phyloP scores from a whole-genome alignment of 495 filamentous ascomycete species.

The Trichoderma virens region DNA sequence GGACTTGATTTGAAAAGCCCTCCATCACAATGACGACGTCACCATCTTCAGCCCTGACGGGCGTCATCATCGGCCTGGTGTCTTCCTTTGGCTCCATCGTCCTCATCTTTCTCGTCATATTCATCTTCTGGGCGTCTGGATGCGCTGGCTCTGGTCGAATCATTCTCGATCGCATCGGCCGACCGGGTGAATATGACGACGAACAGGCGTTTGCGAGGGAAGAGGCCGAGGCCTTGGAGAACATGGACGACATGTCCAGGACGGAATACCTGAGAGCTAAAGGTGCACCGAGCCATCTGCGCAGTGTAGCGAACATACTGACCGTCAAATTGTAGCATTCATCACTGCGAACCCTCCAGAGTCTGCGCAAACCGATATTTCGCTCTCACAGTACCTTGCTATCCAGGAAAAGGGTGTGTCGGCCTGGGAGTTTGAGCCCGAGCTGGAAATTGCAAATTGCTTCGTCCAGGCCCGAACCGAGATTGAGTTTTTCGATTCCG shows the following conservation, averaged over 20 bases:
- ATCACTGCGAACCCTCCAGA: constrained; percentile 92
- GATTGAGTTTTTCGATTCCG: constrained; percentile 96
- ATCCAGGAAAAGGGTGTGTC: constrained; percentile 99
- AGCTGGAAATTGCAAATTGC: constrained; percentile 96
- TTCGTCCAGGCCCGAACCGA: constrained; percentile 95
- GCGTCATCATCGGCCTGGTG: constrained; percentile 88
- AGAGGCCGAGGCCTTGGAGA: constrained; percentile 89
- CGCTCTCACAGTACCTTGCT: constrained; percentile 90
- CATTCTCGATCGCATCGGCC: constrained; percentile 83
- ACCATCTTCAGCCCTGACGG: constrained; percentile 44
- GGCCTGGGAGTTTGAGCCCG: constrained; percentile 97
- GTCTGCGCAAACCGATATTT: constrained; percentile 92
- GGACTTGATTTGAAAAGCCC: background rate
- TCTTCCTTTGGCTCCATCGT: constrained; percentile 94
- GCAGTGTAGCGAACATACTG: background rate
- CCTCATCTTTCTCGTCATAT: constrained; percentile 71
- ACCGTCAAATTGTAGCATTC: constrained; percentile 61
- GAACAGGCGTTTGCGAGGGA: constrained; percentile 87
- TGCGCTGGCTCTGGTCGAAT: constrained; percentile 87
- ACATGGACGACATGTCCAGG: constrained; percentile 88
- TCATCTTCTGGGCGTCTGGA: constrained; percentile 86
- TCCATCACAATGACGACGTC: constrained; percentile 14
- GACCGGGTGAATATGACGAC: constrained; percentile 95
- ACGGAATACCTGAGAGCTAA: constrained; percentile 91
- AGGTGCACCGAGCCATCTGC: constrained; percentile 47